phyloP scores from a whole-genome alignment of 345 rosid species.

The Pistacia vera region DNA sequence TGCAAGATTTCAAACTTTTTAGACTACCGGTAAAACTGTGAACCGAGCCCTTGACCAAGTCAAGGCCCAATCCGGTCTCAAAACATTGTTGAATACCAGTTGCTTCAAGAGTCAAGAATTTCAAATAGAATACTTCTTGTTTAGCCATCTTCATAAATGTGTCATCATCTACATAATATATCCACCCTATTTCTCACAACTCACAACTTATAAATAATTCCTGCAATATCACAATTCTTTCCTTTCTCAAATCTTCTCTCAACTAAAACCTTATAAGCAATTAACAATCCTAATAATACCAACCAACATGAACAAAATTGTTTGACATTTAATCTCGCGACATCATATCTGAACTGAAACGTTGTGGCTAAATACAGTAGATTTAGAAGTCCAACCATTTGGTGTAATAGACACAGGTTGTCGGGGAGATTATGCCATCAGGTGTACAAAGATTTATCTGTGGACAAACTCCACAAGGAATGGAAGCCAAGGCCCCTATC shows the following conservation, averaged over 20 bases:
- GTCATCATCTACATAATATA: too few species aligned
- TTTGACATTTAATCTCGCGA: background rate
- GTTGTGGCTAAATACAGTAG: background rate
- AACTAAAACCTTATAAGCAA: background rate
- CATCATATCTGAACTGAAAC: background rate
- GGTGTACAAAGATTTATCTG: constrained; percentile 61
- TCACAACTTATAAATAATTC: too few species aligned
- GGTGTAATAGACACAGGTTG: constrained; percentile 56
- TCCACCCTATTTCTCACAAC: too few species aligned
- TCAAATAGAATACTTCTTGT: too few species aligned
- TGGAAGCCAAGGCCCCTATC: constrained; percentile 58
- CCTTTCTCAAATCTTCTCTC: background rate
- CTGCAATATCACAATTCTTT: background rate
- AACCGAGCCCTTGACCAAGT: too few species aligned
- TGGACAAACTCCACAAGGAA: constrained; percentile 90
- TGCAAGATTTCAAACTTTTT: too few species aligned
- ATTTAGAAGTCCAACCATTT: constrained; percentile 78
- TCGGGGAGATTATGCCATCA: constrained; percentile 67
- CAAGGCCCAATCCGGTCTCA: too few species aligned
- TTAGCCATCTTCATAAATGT: too few species aligned
- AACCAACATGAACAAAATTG: background rate
- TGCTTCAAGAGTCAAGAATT: too few species aligned
- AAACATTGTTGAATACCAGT: too few species aligned
- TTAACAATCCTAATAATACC: background rate
- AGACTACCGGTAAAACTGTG: too few species aligned